Base-by-base conservation (phyloP, 1,284 basidiomycete genomes). In the Boletus semigastroideus region DNA sequence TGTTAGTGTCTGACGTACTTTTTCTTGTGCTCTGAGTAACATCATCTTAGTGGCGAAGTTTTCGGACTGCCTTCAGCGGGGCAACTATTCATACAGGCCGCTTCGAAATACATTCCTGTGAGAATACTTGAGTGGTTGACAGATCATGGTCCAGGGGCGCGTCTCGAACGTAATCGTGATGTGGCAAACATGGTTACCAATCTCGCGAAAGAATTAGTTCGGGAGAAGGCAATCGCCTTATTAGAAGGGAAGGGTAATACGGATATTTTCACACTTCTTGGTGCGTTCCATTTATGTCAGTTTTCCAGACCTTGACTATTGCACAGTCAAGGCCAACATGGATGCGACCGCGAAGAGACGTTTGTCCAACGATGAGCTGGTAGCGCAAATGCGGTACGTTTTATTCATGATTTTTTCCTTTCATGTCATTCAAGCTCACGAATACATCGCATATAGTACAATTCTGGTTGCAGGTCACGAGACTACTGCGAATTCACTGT, bases 321-420 rank as follows among this genome's bases (percentile, higher is more conserved):
- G 27, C 28, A 1, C 41, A 82, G 82, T 82, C 28, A 75, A 74
- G 59, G 80, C 80, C 4, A 83, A 83, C 57, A 67, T 68, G 31
- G 73, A 75, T 5, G 72, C 77, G 50, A 64, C 76, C 17, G 72
- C 70, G 36, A 73, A 68, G 49, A 65, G 64, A 12, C 68, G 70
- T 46, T 65, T 84, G 48, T 74, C 57, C 12, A 74, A 80, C 16
- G 72, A 75, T 17, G 83, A 83, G 56, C 65, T 84, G 60, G 57
- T 79, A 3, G 68, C 78, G 2, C 78, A 82, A 59, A 79, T 85
- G 74, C 66, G 76, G 76, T 77, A 46, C 0, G 53, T 19, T 20
- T 27, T 27, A 30, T 41, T 5, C 2, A 33, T 33, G 31, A 13
- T 16, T n/a, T 8, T 30, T 12, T 30, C 28, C 12, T 30, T 9